Base-by-base conservation (phyloP, 1,139 yeast genomes). In the Hansenula lynferdii region DNA sequence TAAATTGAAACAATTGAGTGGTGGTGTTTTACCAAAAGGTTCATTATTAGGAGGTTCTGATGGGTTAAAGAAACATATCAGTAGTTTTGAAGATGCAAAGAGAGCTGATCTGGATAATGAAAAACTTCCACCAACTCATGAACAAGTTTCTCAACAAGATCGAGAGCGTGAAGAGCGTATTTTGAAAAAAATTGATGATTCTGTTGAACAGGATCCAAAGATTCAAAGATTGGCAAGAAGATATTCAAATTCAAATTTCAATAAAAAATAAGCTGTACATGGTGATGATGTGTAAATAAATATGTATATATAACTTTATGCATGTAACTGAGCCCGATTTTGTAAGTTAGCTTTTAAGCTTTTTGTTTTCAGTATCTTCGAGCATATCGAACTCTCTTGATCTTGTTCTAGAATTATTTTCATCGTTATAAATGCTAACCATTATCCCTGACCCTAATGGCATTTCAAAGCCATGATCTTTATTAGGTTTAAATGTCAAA, bases 41-140 rank as follows among this genome's bases (percentile, higher is more conserved):
- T 80, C 95, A 4, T 70, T 92, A 43, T 67, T 87, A 53, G 78
- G 85, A 48, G 97, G 97, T 4, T 64, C 82, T 10, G 92, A 85
- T 49, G 95, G 95, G 23, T 72, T 92, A 51, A 73, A 79, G 47
- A 72, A 71, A 39, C 84, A 87, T 12, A 73, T 92, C 38, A 64
- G 70, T 25, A 70, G 85, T 11, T 92, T 92, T 55, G 96, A 87
- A 56, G 95, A 84, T 40, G 97, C 97, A 1, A 72, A 82, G 48
- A 65, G 66, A 49, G 94, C 92, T 4, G 98, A 92, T 65, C 61
- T 85, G 51, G 72, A 70, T 31, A 92, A 92, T 60, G 98, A 92
- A 64, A 84, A 86, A 29, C 61, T 92, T 54, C 98, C 98, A 5
- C 97, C 97, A n/a, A 60, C 80, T 4, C 62, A 67, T 8, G 85